Conservation (phyloP, 768 basidiomycete genomes). For the Lentinula lateritia region DNA sequence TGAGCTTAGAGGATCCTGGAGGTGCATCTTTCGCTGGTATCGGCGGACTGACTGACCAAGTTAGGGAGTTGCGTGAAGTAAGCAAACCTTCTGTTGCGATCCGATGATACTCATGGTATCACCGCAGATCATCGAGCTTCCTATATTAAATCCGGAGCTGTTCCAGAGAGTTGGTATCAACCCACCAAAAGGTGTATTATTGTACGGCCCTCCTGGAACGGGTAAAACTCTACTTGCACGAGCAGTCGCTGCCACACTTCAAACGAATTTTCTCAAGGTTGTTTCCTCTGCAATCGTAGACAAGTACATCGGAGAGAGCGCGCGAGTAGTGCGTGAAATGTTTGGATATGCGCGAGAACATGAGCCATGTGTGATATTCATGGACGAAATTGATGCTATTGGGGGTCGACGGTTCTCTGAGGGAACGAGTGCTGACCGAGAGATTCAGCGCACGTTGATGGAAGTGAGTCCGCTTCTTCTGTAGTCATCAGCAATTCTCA, state of each 20-base stretch:
- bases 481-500: not conserved
- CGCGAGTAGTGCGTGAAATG: constrained; percentile 96
- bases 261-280: constrained; percentile 97
- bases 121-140: constrained; percentile 86
- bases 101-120: not conserved
- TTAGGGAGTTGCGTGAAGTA: constrained; percentile 92
- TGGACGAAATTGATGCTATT: constrained; percentile 98
- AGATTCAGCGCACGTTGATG: constrained; percentile 98
- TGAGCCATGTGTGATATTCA: constrained; percentile 98
- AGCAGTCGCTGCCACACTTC: constrained; percentile 89
- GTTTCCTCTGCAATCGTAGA: constrained; percentile 97
- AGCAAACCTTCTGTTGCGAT: constrained; percentile 13
- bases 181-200: constrained; percentile 92
- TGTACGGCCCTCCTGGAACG: constrained; percentile 95
- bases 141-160: constrained; percentile 88
- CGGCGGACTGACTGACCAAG: constrained; percentile 93
- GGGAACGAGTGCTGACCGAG: constrained; percentile 95
- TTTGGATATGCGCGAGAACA: constrained; percentile 97
- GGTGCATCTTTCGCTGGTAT: constrained; percentile 95
- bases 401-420: constrained; percentile 90
- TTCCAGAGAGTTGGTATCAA: constrained; percentile 95
- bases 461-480: constrained; percentile 48
- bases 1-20: constrained; percentile 97
- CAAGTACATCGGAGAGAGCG: constrained; percentile 98
- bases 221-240: constrained; percentile 94